Conservation (phyloP, 257 asterid species). For the Scutellaria minor region DNA sequence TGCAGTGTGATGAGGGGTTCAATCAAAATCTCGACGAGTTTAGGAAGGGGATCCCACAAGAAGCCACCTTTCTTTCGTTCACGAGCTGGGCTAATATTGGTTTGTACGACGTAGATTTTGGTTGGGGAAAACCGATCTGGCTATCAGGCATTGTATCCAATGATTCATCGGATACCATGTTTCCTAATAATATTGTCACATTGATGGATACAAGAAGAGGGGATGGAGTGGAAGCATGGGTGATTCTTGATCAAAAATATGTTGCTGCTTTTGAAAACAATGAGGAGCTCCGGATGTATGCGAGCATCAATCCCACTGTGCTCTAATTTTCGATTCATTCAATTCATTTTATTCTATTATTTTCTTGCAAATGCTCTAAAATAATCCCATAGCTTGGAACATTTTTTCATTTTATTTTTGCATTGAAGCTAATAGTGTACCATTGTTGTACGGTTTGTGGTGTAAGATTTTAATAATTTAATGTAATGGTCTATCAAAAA, state of each 20-base stretch:
- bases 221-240: slow-evolving; percentile 32
- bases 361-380: too few species aligned
- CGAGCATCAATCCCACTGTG: not conserved
- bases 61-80: slow-evolving; percentile 12
- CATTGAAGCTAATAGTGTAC: too few species aligned
- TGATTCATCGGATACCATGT: not conserved
- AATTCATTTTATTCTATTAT: too few species aligned
- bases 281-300: not conserved
- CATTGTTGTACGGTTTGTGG: too few species aligned
- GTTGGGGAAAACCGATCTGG: slow-evolving; percentile 36
- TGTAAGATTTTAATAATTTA: too few species aligned
- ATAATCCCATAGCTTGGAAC: too few species aligned
- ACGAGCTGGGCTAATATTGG: slow-evolving; percentile 36
- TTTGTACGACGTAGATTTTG: slow-evolving; percentile 29
- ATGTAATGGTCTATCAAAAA: too few species aligned
- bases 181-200: not conserved
- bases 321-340: too few species aligned
- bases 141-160: slow-evolving; percentile 5
- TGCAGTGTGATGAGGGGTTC: slow-evolving; percentile 24
- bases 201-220: slow-evolving; percentile 24
- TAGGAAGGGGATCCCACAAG: slow-evolving; percentile 11
- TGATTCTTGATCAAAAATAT: not conserved
- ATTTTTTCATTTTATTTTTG: too few species aligned
- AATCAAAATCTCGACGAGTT: slow-evolving; percentile 22
- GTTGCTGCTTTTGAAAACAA: slow-evolving; percentile 1